phyloP scores from a whole-genome alignment of 495 filamentous ascomycete genomes.

The Neurospora cerealis region DNA sequence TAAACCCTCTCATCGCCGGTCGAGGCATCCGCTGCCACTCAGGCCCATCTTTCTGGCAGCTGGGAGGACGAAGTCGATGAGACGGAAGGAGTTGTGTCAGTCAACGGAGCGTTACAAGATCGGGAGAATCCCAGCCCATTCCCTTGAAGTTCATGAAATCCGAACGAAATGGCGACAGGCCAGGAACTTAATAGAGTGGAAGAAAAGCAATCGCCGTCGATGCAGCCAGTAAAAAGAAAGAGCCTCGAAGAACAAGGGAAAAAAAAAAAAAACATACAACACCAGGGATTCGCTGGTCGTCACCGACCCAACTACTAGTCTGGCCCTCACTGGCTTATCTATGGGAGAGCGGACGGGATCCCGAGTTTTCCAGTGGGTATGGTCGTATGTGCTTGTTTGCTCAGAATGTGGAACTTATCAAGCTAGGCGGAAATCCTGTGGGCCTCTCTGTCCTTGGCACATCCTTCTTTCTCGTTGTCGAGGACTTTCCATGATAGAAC shows the following conservation, averaged over 20 bases:
- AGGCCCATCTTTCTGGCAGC: neutral
- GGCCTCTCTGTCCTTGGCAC: neutral
- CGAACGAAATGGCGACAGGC: neutral
- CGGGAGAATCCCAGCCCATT: neutral
- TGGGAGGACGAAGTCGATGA: neutral
- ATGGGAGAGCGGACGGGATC: slow-evolving; percentile 44
- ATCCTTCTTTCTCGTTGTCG: neutral
- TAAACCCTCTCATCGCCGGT: neutral
- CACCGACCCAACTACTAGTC: slow-evolving; percentile 38
- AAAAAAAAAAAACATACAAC: slow-evolving; percentile 29
- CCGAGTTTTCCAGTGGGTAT: slow-evolving; percentile 34
- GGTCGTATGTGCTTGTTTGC: slow-evolving; percentile 28
- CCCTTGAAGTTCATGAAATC: neutral
- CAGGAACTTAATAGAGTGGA: neutral
- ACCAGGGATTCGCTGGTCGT: slow-evolving; percentile 32
- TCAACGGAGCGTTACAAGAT: neutral
- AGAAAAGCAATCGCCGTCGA: too few species aligned
- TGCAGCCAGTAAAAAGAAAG: neutral
- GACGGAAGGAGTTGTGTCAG: neutral
- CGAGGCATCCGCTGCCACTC: neutral
- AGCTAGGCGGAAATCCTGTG: neutral
- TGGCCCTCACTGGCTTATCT: slow-evolving; percentile 25
- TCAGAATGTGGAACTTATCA: neutral
- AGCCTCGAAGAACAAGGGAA: neutral
- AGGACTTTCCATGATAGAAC: neutral